A percentile compares a stretch with the other conserved stretches of the same genome.
Evolutionary conservation across 257 asterid species (phyloP).

Genomic region (Penstemon barbatus): DNA sequence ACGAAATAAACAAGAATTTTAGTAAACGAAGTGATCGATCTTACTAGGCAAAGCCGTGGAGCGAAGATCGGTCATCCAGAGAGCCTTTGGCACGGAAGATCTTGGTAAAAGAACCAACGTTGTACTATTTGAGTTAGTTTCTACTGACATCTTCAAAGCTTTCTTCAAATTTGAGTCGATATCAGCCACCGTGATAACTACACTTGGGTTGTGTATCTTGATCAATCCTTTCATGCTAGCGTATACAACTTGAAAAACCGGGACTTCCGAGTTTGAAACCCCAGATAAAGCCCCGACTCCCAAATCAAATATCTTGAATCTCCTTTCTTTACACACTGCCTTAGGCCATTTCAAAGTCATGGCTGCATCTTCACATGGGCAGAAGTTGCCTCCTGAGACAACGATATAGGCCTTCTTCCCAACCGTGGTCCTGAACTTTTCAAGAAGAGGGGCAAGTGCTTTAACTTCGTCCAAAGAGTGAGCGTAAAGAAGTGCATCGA

Average conservation of each 20-base stretch:
- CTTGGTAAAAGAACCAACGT: constrained; percentile 67
- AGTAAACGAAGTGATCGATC: constrained; percentile 1
- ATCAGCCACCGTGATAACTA: constrained; percentile 64
- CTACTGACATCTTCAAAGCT: constrained; percentile 79
- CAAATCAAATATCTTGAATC: constrained; percentile 90
- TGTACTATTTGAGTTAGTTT: constrained; percentile 41
- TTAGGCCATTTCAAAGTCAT: constrained; percentile 71
- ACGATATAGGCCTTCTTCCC: constrained; percentile 87
- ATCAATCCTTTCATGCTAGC: constrained; percentile 93
- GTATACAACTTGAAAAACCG: constrained; percentile 69
- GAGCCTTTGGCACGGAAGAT: constrained; percentile 57
- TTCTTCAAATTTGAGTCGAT: constrained; percentile 61
- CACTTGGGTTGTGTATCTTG: constrained; percentile 83
- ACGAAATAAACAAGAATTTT: background rate
- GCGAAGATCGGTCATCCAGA: constrained; percentile 96
- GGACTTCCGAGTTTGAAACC: constrained; percentile 68
- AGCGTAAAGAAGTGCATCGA: constrained; percentile 83
- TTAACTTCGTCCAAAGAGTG: constrained; percentile 77
- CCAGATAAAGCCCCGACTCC: constrained; percentile 68
- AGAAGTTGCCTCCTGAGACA: constrained; percentile 79
- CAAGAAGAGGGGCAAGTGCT: constrained; percentile 79
- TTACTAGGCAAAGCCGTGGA: constrained; percentile 83
- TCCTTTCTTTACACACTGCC: constrained; percentile 67
- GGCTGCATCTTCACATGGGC: constrained; percentile 88
- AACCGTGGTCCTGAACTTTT: constrained; percentile 64